A percentile compares a stretch with the other conserved stretches of the same genome.
These are phyloP conservation scores for Cryptococcus deneoformans DNA, from an alignment of 1,284 basidiomycete species.

Conservation along the genomic window DNA sequence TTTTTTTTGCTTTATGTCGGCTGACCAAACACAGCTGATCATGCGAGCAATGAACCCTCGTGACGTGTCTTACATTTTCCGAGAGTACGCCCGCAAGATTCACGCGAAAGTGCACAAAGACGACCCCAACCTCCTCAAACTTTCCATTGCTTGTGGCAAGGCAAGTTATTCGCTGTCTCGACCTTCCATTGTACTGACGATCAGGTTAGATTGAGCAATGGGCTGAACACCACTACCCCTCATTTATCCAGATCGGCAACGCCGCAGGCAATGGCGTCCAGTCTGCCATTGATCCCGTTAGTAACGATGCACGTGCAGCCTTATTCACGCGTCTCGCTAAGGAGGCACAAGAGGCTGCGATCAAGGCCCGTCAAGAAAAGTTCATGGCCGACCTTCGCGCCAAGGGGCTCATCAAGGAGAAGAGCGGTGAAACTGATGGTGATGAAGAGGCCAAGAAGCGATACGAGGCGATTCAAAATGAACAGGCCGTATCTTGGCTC, in stretches of 20 bases:
- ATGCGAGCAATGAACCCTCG: constrained; percentile 86
- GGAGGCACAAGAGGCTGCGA: constrained; percentile 25
- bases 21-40: constrained; percentile 62
- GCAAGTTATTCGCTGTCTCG: constrained; percentile 44
- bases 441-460: constrained; percentile 18
- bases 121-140: constrained; percentile 82
- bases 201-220: constrained; percentile 76
- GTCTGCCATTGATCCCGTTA: constrained; percentile 50
- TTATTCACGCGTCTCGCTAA: constrained; percentile 36
- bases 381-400: constrained; percentile 32
- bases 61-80: constrained; percentile 88
- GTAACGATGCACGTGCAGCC: constrained; percentile 57
- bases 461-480: constrained; percentile 13
- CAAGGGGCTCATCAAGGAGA: constrained; percentile 27
- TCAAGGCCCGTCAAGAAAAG: constrained; percentile 24
- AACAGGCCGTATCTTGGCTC: constrained; percentile 16
- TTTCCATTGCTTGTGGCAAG: constrained; percentile 78
- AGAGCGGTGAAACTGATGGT: constrained; percentile 13
- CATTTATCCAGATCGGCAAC: constrained; percentile 62
- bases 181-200: background rate
- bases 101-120: constrained; percentile 73
- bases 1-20: background rate
- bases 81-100: constrained; percentile 74
- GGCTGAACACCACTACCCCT: constrained; percentile 84
- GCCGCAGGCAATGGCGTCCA: constrained; percentile 39